phyloP scores from a whole-genome alignment of 257 asterid genomes.

The Fraxinus cuspidata region DNA sequence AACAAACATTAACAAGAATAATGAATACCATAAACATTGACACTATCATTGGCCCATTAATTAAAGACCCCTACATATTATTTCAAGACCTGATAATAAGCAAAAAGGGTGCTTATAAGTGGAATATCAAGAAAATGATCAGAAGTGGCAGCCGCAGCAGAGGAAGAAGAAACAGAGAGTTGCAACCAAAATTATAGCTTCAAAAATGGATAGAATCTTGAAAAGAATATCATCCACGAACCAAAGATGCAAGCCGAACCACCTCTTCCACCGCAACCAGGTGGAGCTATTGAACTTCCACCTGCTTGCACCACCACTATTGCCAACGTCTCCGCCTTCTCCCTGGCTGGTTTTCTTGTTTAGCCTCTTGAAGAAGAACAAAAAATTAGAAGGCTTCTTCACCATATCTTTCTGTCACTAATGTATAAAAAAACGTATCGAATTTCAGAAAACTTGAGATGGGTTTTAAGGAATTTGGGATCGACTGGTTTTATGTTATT shows the following conservation, averaged over 20 bases:
- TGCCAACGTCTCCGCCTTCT: slow-evolving; percentile 22
- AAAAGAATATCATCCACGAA: slow-evolving; percentile 57
- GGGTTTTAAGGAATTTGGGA: slow-evolving; percentile 12
- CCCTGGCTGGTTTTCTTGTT: slow-evolving; percentile 36
- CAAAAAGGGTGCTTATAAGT: background rate
- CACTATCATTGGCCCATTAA: background rate
- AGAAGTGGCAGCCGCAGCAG: slow-evolving; percentile 74
- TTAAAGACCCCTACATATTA: background rate
- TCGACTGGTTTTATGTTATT: background rate
- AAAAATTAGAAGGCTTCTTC: slow-evolving; percentile 47
- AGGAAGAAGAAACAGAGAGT: slow-evolving; percentile 71
- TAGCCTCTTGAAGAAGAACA: slow-evolving; percentile 50
- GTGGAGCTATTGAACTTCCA: slow-evolving; percentile 51
- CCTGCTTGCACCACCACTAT: slow-evolving; percentile 37
- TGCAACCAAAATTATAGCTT: slow-evolving; percentile 56
- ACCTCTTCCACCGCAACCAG: slow-evolving; percentile 67
- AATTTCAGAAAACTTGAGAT: slow-evolving; percentile 1
- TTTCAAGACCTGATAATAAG: background rate
- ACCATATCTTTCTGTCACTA: slow-evolving; percentile 29
- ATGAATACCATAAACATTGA: background rate
- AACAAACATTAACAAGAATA: background rate
- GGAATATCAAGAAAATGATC: slow-evolving; percentile 23
- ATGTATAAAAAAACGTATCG: background rate
- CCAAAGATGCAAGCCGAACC: slow-evolving; percentile 55
- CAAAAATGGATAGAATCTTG: slow-evolving; percentile 56